Conservation (phyloP, 2,329 filamentous ascomycete species). For the Kalaharituber pfeilii region DNA sequence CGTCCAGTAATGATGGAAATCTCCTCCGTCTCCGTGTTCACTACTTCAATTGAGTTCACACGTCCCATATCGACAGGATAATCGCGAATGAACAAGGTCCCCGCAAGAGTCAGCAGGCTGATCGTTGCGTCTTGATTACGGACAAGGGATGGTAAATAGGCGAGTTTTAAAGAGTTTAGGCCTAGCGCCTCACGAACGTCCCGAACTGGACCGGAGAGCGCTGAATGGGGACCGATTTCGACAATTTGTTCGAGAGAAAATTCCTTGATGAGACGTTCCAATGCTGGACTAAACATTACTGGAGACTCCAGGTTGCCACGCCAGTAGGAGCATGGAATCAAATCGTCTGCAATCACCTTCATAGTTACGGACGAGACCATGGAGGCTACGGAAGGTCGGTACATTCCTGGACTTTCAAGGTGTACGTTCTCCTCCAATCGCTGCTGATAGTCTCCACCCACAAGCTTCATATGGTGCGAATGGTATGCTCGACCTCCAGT, state of each 20-base stretch:
- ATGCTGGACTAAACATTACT: conserved; percentile 27
- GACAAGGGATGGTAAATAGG: conserved; percentile 20
- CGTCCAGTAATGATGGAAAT: neutral
- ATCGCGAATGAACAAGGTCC: conserved; percentile 20
- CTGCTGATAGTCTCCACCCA: conserved; percentile 25
- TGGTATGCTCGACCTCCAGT: conserved; percentile 31
- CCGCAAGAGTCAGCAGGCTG: conserved; percentile 20
- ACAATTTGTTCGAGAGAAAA: conserved; percentile 11
- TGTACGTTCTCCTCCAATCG: conserved; percentile 9
- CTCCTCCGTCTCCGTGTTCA: neutral
- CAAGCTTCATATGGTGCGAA: conserved; percentile 28
- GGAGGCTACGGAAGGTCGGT: conserved; percentile 15
- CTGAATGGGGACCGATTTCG: conserved; percentile 19
- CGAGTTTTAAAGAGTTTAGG: neutral
- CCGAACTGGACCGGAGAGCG: conserved; percentile 15
- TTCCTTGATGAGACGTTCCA: conserved; percentile 12
- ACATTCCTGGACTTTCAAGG: conserved; percentile 11
- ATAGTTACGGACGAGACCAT: conserved; percentile 20
- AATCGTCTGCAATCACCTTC: conserved; percentile 12
- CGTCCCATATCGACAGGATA: conserved; percentile 20
- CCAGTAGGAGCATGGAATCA: conserved; percentile 23
- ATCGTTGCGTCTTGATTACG: conserved; percentile 18
- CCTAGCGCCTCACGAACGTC: conserved; percentile 1
- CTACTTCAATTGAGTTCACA: conserved; percentile 3
- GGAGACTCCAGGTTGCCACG: conserved; percentile 25